Base-by-base conservation (phyloP, 1,284 basidiomycete genomes). In the Trametes versicolor region DNA sequence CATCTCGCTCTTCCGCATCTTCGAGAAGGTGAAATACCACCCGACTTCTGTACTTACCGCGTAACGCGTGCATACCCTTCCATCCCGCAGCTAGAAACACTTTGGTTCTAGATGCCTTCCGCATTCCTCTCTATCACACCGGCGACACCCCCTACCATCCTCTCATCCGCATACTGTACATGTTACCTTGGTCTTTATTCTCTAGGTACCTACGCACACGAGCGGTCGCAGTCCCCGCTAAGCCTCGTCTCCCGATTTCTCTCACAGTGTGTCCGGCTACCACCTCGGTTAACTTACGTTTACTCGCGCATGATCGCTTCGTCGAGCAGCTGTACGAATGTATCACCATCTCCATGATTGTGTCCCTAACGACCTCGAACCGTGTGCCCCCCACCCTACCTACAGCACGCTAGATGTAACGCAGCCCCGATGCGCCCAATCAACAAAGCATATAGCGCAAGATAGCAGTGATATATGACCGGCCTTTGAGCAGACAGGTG, bases 1-100 rank as follows among this genome's bases (percentile, higher is more conserved):
- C 71, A 94, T 96, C 73, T 91, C 89, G 64, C 82, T 96, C n/a
- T 95, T 90, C 78, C 83, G 94, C 67, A 94, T 96, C 66, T 94
- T 96, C 70, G 91, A 94, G 76, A 95, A 95, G 79, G 91, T 95
- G 67, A 94, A 94, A 78, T 88, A 82, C 67, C 82, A 82, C 56
- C 77, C 77, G 27, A 64, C 72, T 4, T 63, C 68, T 50, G 41
- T 65, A 45, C 58, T 63, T 48, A 56, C 69, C 47, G 70, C 61
- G 34, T 66, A 62, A 62, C 36, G n/a, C 49, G 23, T 15, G 29
- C 49, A 48, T 49, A 27, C 39, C 50, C 50, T 0, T 47, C 2
- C 8, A 32, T 32, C 32, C 45, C 34, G 36, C 36, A 47, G 34
- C 60, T 52, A 53, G 57, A 51, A 21, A 9, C 29, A 17, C 19